Evolutionary conservation across 441 rosid species (phyloP).

Genomic region (Corymbia calophylla): DNA sequence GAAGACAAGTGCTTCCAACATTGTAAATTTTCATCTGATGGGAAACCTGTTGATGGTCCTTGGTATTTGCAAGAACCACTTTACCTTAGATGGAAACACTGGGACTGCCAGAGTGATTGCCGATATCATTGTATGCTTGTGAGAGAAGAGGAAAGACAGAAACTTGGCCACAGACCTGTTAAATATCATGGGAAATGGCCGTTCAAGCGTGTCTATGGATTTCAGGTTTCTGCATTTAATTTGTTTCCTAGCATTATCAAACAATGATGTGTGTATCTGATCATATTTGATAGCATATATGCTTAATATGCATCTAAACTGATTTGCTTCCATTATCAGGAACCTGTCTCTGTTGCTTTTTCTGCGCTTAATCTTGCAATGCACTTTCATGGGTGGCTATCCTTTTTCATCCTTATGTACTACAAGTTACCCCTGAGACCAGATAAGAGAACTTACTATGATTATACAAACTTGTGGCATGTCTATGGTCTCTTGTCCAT

Average conservation of each 20-base stretch:
- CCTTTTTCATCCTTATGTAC: conserved; percentile 65
- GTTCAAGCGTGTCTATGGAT: conserved; percentile 68
- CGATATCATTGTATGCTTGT: conserved; percentile 78
- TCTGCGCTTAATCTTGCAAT: conserved; percentile 75
- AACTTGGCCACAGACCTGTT: conserved; percentile 45
- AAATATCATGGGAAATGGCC: conserved; percentile 99
- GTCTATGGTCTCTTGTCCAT: conserved; percentile 62
- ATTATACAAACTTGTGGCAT: conserved; percentile 73
- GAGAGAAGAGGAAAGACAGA: conserved; percentile 64
- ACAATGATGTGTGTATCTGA: background rate
- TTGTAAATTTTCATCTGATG: conserved; percentile 59
- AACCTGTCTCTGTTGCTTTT: conserved; percentile 80
- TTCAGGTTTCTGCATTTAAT: conserved; percentile 46
- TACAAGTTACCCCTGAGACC: conserved; percentile 61
- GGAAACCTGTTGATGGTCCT: conserved; percentile 51
- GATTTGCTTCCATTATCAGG: conserved; percentile 26
- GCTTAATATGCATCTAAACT: background rate
- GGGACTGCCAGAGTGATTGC: conserved; percentile 85
- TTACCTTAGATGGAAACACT: conserved; percentile 67
- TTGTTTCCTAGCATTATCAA: background rate
- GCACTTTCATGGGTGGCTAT: conserved; percentile 93
- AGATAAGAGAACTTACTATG: conserved; percentile 61
- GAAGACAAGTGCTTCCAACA: conserved; percentile 64
- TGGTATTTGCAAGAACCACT: conserved; percentile 82
- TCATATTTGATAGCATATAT: background rate